Evolutionary conservation across 129 eudicot species (phyloP).

Genomic region (Mikania micrantha): DNA sequence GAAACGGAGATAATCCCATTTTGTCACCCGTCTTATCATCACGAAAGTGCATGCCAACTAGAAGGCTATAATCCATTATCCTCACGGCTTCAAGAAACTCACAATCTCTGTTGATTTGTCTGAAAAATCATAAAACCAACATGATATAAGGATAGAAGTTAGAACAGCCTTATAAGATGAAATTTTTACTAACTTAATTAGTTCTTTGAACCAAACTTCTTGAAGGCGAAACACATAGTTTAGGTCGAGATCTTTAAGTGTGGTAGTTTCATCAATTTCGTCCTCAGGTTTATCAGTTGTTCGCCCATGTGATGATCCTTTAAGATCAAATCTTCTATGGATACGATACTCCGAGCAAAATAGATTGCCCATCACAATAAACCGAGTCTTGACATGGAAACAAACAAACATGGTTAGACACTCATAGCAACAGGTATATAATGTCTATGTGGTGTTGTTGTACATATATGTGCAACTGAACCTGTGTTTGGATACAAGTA

Average conservation of each 20-base stretch:
- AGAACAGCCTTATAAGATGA: background rate
- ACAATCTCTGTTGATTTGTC: conserved; percentile 91
- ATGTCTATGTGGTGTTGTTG: too few species aligned
- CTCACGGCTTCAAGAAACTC: conserved; percentile 87
- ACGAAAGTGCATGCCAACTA: conserved; percentile 96
- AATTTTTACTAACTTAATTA: conserved; percentile 58
- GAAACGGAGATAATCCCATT: conserved; percentile 87
- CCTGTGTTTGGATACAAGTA: background rate
- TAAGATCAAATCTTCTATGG: conserved; percentile 90
- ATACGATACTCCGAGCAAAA: conserved; percentile 95
- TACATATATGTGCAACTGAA: too few species aligned
- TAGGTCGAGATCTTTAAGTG: conserved; percentile 95
- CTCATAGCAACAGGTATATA: too few species aligned
- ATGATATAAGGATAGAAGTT: background rate
- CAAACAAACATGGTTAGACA: background rate
- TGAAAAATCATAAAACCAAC: conserved; percentile 15
- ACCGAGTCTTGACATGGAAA: conserved; percentile 54
- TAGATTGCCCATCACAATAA: conserved; percentile 94
- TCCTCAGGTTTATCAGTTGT: conserved; percentile 76
- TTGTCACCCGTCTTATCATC: conserved; percentile 78
- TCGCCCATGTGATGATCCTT: conserved; percentile 96
- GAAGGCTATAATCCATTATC: conserved; percentile 98
- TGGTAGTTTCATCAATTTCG: conserved; percentile 94
- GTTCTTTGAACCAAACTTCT: conserved; percentile 65
- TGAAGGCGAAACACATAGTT: conserved; percentile 83